A percentile compares a stretch with the other conserved stretches of the same genome.
phyloP scores from a whole-genome alignment of 306 rosid species.

The Begonia loranthoides region DNA sequence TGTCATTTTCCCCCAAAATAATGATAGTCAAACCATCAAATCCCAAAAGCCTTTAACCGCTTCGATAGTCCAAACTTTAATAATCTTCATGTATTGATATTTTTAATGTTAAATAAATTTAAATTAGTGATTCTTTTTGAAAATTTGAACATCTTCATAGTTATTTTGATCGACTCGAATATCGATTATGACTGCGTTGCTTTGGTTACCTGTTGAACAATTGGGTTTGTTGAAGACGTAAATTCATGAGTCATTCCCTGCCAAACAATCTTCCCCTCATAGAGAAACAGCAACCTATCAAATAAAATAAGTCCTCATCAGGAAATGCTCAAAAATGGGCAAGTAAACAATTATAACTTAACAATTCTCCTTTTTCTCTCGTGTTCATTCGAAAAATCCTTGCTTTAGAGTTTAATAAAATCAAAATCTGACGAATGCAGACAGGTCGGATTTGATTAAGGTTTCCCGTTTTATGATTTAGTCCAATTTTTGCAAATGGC shows the following conservation, averaged over 20 bases:
- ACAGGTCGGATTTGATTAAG: no score
- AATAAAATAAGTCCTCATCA: conserved; percentile 10
- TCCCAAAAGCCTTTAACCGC: no score
- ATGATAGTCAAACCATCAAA: no score
- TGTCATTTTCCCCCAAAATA: no score
- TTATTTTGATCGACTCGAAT: neutral
- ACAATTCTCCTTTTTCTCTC: no score
- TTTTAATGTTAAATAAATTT: neutral
- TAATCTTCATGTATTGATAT: neutral
- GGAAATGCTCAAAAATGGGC: neutral
- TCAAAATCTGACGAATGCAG: no score
- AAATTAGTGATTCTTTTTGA: neutral
- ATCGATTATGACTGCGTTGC: neutral
- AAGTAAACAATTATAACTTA: neutral
- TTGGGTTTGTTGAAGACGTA: conserved; percentile 66
- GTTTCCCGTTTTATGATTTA: no score
- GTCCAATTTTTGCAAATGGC: no score
- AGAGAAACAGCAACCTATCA: conserved; percentile 70
- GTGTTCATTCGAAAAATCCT: no score
- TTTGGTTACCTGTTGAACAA: conserved; percentile 68
- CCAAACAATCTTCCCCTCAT: conserved; percentile 92
- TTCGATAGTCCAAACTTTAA: neutral
- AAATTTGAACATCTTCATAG: neutral
- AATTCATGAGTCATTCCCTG: conserved; percentile 94
- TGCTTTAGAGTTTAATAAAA: no score